These are phyloP conservation scores for Aspergillus haitiensis DNA, from an alignment of 495 filamentous ascomycete genomes.

Conservation along the genomic window DNA sequence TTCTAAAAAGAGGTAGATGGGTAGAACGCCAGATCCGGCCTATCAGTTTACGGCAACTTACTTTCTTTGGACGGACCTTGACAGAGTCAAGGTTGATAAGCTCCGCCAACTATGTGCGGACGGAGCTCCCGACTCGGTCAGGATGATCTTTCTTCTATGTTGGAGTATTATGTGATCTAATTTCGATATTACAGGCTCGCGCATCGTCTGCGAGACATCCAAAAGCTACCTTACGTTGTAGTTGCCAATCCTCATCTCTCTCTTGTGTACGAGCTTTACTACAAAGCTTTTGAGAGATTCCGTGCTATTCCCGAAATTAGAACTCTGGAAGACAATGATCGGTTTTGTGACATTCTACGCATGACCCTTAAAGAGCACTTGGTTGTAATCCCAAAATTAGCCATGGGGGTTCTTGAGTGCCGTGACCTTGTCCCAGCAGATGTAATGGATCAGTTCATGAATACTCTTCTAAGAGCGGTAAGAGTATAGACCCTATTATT, in stretches of 20 bases:
- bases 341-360: conserved; percentile 77
- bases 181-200: conserved; percentile 59
- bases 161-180: neutral
- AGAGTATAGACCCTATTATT: conserved; percentile 21
- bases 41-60: conserved; percentile 87
- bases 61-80: conserved; percentile 89
- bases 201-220: conserved; percentile 95
- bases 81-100: conserved; percentile 86
- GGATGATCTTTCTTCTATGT: conserved; percentile 11
- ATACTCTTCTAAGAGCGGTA: conserved; percentile 86
- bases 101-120: conserved; percentile 96
- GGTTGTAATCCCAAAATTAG: conserved; percentile 87
- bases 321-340: conserved; percentile 86
- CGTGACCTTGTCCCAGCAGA: conserved; percentile 72
- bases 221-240: conserved; percentile 92
- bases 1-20: conserved; percentile 57
- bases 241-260: conserved; percentile 93
- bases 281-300: conserved; percentile 88
- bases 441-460: conserved; percentile 92
- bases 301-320: conserved; percentile 81
- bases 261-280: conserved; percentile 95
- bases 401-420: conserved; percentile 90
- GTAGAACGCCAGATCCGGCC: conserved; percentile 80
- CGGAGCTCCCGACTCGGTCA: conserved; percentile 87
- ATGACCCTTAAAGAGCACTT: conserved; percentile 82